phyloP scores from a whole-genome alignment of 1,284 basidiomycete genomes.

The Pseudomicrostroma phylloplanum region DNA sequence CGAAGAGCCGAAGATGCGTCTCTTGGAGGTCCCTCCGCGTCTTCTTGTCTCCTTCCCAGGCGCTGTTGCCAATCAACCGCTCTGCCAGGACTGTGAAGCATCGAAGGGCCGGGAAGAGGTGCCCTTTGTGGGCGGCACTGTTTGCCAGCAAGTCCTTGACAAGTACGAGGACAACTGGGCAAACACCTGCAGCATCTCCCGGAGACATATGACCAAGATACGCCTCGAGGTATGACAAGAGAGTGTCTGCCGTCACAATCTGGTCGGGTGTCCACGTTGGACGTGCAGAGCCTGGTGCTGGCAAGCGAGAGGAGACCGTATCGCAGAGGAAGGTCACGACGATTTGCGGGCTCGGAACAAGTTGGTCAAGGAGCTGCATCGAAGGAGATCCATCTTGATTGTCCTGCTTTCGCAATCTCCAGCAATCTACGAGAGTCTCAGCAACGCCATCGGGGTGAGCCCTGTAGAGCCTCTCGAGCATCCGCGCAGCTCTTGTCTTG shows the following conservation, averaged over 20 bases:
- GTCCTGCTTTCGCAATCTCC: slow-evolving; percentile 52
- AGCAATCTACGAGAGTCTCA: slow-evolving; percentile 72
- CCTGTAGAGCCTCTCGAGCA: slow-evolving; percentile 79
- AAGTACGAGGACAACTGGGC: slow-evolving; percentile 65
- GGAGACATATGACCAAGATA: slow-evolving; percentile 71
- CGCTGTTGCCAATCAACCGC: slow-evolving; percentile 73
- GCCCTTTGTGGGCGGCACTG: slow-evolving; percentile 41
- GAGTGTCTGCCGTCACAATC: slow-evolving; percentile 31
- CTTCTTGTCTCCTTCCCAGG: slow-evolving; percentile 73
- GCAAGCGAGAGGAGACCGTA: slow-evolving; percentile 34
- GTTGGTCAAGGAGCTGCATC: slow-evolving; percentile 75
- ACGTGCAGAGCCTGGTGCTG: slow-evolving; percentile 14
- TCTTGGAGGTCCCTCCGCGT: slow-evolving; percentile 90
- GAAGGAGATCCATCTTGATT: slow-evolving; percentile 35
- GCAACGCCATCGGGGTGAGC: slow-evolving; percentile 72
- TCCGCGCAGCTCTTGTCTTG: slow-evolving; percentile 20
- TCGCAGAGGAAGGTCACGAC: slow-evolving; percentile 86
- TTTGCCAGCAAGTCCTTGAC: slow-evolving; percentile 67
- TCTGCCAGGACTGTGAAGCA: slow-evolving; percentile 73
- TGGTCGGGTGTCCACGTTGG: background rate
- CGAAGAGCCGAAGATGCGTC: slow-evolving; percentile 74
- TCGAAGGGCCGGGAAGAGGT: slow-evolving; percentile 71
- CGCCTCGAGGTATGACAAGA: slow-evolving; percentile 80
- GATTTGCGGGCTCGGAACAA: slow-evolving; percentile 78
- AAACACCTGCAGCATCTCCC: slow-evolving; percentile 82